Evolutionary conservation across 805 yeast genomes (phyloP).

Genomic region (Yamadazyma nakazawae): DNA sequence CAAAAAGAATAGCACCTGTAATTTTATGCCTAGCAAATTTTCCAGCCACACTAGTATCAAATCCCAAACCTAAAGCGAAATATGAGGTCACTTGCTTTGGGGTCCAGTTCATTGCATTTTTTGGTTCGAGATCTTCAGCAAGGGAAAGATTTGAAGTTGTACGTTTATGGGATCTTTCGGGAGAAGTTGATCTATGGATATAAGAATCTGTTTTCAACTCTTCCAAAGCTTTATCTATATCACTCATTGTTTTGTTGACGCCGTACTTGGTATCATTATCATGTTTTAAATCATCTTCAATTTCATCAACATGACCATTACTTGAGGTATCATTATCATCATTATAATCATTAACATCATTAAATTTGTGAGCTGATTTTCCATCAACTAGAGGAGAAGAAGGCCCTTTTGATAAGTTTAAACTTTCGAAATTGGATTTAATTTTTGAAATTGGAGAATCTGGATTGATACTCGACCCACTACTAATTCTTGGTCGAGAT

Average conservation of each 20-base stretch:
- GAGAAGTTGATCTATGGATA: not conserved
- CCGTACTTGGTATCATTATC: not conserved
- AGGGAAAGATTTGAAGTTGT: constrained; percentile 14
- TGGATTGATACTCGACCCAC: constrained; percentile 6
- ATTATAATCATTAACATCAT: constrained; percentile 2
- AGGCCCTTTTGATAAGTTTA: not conserved
- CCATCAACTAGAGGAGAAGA: not conserved
- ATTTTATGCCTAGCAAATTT: constrained; percentile 86
- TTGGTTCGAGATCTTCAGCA: constrained; percentile 41
- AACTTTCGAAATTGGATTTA: constrained; percentile 6
- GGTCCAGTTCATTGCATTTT: constrained; percentile 63
- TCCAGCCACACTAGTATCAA: constrained; percentile 69
- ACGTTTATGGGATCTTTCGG: constrained; percentile 4
- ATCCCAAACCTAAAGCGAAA: constrained; percentile 64
- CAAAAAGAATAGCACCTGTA: constrained; percentile 80
- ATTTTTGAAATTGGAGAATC: constrained; percentile 8
- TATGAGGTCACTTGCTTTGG: constrained; percentile 83
- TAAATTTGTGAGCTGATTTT: not conserved
- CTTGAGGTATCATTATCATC: constrained; percentile 2
- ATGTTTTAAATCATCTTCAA: not conserved
- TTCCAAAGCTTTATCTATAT: constrained; percentile 68
- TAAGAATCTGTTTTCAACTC: constrained; percentile 46
- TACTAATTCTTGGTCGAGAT: constrained; percentile 9
- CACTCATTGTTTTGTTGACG: constrained; percentile 57
- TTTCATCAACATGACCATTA: not conserved